Base-by-base conservation (phyloP, 176 grass and related monocot genomes). In the bread wheat (Triticum aestivum) region DNA sequence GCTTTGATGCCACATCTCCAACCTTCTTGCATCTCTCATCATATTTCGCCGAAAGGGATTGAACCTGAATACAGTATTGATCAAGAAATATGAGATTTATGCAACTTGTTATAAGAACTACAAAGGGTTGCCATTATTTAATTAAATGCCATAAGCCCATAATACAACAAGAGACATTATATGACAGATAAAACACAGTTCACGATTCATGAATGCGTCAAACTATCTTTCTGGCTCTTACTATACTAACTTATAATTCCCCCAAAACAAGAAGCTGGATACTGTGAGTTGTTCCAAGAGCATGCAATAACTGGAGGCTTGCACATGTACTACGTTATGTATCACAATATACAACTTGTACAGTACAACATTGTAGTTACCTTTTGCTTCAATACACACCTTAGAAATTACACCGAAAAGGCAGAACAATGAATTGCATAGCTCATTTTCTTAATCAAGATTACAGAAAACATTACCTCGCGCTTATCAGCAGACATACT, bases 1-100 rank as follows among this genome's bases (percentile, higher is more conserved):
- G 86, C 82, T 91, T 99, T 78, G 94, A 96, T 64, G 97, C 97
- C 26, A 99, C 90, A 61, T 96, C 94, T 65, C 97, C 97, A 96
- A 86, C 88, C 85, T 96, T 93, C 85, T 99, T 96, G 89, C 87
- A 94, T 91, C 90, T 92, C 61, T 94, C 92, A 69, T 99, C 97
- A 87, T 99, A 99, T 83, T 89, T 99, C 23, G 75, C 91, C 64
- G 87, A 79, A 59, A 99, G 90, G 63, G 92, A 91, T 94, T 96
- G 87, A 86, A 91, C 92, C 97, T 99, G 87, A 83, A 89, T 61
- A 80, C 3, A 81, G 47, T 86, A 84, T 77, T 77, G 38, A 65
- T 30, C n/a, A 49, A 15, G 61, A 11, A 49, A 24, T 54, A 11
- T 82, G 78, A 88, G 84, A 54, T 56, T 81, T 62, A 82, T 15